Evolutionary conservation across 805 yeast genomes (phyloP), one percentile per base, ranked within the genome.

Genomic region (Zygoascus bituminiphila): DNA sequence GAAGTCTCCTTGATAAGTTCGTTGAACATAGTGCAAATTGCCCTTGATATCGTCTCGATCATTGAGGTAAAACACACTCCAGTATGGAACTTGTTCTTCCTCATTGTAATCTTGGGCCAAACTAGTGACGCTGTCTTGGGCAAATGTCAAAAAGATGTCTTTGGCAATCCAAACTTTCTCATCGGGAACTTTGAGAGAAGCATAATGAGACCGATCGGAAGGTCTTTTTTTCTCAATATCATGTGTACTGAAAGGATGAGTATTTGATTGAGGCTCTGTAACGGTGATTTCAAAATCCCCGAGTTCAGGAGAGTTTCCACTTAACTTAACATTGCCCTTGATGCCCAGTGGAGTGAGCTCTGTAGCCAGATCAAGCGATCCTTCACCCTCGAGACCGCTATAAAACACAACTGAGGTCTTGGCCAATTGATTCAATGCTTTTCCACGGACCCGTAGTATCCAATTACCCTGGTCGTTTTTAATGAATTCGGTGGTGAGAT

Each of bases 21-120:
- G 82, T 64, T 91, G 96, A 24, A 88, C 66, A 51, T 77, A 76
- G 62, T 91, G 96, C 49, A 86, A 61, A 60, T 87, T 87, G 1
- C 96, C 97, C 52, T 67, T 78, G 54, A 79, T 81, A 21, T 67
- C 63, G 40, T 78, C 75, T 14, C 78, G 52, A 60, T 86, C 81
- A 56, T 85, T 73, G 38, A 88, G 52, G 4, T 78, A 66, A 44
- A 78, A 76, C 5, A 72, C 57, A 19, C 59, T 59, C 58, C 61
- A 59, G 9, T 78, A 70, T 2, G 79, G 73, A 17, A 74, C 69
- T 9, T 62, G 55, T 7, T 64, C 60, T 1, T 53, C 42, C 2
- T 59, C 62, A 20, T 63, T 62, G 48, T 61, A 59, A 6, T 49
- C 55, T 21, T 65, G 67, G 24, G 69, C 56, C 23, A 82, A 59